A percentile compares a stretch with the other conserved stretches of the same genome.
phyloP scores from a whole-genome alignment of 2,329 filamentous ascomycete species.

The Alternaria sp. region DNA sequence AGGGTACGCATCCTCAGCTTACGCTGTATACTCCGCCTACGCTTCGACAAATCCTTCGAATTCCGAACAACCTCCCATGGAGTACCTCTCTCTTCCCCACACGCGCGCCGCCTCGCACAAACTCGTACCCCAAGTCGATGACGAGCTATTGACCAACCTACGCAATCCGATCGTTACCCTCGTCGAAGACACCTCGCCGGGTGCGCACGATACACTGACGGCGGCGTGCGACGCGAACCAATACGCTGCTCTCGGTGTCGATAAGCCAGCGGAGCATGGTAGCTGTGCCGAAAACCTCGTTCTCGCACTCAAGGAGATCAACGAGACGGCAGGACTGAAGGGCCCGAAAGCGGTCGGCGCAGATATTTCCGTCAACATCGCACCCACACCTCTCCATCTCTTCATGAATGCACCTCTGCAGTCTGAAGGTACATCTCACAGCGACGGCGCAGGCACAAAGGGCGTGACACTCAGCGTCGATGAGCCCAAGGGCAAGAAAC shows the following conservation, averaged over 20 bases:
- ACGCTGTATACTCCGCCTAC: slow-evolving; percentile 58
- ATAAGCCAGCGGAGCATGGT: slow-evolving; percentile 55
- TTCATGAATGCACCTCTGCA: slow-evolving; percentile 48
- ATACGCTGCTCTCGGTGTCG: slow-evolving; percentile 51
- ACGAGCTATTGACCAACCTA: slow-evolving; percentile 54
- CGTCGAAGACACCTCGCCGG: slow-evolving; percentile 53
- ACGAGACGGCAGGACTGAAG: slow-evolving; percentile 54
- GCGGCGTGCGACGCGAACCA: slow-evolving; percentile 55
- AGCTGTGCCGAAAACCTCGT: slow-evolving; percentile 58
- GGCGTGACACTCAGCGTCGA: slow-evolving; percentile 36
- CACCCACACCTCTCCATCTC: slow-evolving; percentile 55
- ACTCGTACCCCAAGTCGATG: slow-evolving; percentile 50
- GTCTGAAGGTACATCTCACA: slow-evolving; percentile 14
- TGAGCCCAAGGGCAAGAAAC: slow-evolving; percentile 44
- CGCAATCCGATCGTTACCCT: slow-evolving; percentile 55
- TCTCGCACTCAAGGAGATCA: slow-evolving; percentile 56
- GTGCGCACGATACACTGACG: slow-evolving; percentile 56
- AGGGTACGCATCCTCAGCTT: slow-evolving; percentile 55
- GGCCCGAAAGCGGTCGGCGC: slow-evolving; percentile 55
- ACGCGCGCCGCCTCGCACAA: slow-evolving; percentile 51
- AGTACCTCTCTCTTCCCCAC: slow-evolving; percentile 56
- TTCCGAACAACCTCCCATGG: slow-evolving; percentile 50
- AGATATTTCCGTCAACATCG: slow-evolving; percentile 56
- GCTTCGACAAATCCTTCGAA: slow-evolving; percentile 43
- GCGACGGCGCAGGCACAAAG: slow-evolving; percentile 34